Conservation (phyloP, 1,284 basidiomycete species). For the Sphaerobolus stellatus region DNA sequence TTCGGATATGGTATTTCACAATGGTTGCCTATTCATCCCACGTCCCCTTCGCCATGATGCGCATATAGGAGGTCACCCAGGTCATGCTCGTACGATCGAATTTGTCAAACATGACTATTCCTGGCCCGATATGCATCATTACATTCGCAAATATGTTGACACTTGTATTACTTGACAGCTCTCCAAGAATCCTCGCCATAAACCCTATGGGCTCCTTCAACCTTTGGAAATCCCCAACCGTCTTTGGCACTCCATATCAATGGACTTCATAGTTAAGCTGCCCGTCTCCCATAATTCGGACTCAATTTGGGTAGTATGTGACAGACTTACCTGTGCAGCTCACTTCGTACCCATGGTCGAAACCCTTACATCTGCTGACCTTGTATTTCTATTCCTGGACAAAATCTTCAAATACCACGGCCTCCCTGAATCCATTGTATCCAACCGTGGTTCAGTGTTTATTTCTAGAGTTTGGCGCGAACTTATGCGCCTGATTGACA, state of each 20-base stretch:
- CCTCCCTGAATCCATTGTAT: slow-evolving; percentile 2
- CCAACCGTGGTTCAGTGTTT: slow-evolving; percentile 8
- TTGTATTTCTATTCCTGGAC: slow-evolving; percentile 20
- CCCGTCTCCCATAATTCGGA: slow-evolving; percentile 31
- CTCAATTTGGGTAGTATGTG: slow-evolving; percentile 41
- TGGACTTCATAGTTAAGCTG: slow-evolving; percentile 36
- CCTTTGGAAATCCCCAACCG: slow-evolving; percentile 21
- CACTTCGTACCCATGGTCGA: slow-evolving; percentile 21
- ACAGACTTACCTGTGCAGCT: slow-evolving; percentile 37
- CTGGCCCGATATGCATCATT: slow-evolving; percentile 8
- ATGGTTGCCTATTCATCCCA: too few relatives aligned
- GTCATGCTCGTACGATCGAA: slow-evolving; percentile 9
- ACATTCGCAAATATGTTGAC: slow-evolving; percentile 5
- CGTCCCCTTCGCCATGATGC: too few relatives aligned
- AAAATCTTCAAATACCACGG: slow-evolving; percentile 11
- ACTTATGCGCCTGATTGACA: slow-evolving; percentile 12
- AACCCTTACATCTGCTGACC: slow-evolving; percentile 30
- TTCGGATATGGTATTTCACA: too few relatives aligned
- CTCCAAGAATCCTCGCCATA: slow-evolving; percentile 17
- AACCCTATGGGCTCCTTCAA: slow-evolving; percentile 34
- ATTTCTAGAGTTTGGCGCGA: slow-evolving; percentile 19
- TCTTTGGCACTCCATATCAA: slow-evolving; percentile 33
- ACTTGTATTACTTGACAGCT: slow-evolving; percentile 11
- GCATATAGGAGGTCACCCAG: slow-evolving; percentile 16
- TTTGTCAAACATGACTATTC: slow-evolving; percentile 11